phyloP scores from a whole-genome alignment of 805 yeast genomes.

The Pichia cephalocereana region DNA sequence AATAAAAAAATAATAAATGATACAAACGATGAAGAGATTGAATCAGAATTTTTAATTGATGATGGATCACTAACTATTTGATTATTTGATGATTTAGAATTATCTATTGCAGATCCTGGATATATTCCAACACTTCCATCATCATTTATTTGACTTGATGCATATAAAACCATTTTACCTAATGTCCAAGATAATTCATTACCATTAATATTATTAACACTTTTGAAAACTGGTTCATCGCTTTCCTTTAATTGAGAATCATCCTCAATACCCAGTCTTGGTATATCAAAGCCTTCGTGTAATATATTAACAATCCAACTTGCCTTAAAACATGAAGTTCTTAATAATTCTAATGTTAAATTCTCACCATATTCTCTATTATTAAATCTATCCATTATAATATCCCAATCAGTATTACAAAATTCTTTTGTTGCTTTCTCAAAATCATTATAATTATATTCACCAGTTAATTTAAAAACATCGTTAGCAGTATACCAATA shows the following conservation, averaged over 20 bases:
- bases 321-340: conserved; percentile 86
- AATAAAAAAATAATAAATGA: conserved; percentile 3
- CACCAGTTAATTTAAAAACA: conserved; percentile 81
- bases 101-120: conserved; percentile 16
- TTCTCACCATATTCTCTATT: conserved; percentile 49
- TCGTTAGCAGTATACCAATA: conserved; percentile 97
- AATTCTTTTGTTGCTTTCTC: conserved; percentile 57
- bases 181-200: conserved; percentile 92
- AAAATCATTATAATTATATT: conserved; percentile 66
- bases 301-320: conserved; percentile 85
- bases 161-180: conserved; percentile 78
- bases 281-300: conserved; percentile 89
- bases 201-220: conserved; percentile 73
- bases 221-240: conserved; percentile 43
- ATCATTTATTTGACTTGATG: conserved; percentile 55
- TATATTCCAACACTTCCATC: conserved; percentile 9
- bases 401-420: conserved; percentile 70
- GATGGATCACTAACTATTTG: neutral
- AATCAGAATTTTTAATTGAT: neutral
- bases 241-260: neutral
- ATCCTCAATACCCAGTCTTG: conserved; percentile 53
- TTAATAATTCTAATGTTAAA: conserved; percentile 47
- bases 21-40: neutral
- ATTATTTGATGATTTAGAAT: neutral
- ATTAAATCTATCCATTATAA: conserved; percentile 37